Evolutionary conservation across 2,329 filamentous ascomycete genomes (phyloP).

Genomic region (Falciphora oryzae): DNA sequence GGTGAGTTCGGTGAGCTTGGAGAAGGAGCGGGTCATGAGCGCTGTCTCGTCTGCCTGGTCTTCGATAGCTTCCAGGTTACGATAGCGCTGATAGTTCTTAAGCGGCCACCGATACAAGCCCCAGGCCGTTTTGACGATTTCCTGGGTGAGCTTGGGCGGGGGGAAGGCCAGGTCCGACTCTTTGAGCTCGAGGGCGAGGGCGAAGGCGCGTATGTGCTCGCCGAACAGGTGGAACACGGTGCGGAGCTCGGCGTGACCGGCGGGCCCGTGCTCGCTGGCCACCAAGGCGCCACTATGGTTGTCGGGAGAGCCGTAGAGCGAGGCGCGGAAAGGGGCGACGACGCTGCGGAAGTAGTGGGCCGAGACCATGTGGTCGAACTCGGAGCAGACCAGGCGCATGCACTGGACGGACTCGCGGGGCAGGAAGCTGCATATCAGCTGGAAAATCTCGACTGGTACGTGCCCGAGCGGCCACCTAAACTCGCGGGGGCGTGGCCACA

Average conservation of each 20-base stretch:
- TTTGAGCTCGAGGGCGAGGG: conserved; percentile 63
- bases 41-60: conserved; percentile 57
- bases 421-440: conserved; percentile 48
- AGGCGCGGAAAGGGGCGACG: conserved; percentile 59
- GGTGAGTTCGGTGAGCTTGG: conserved; percentile 42
- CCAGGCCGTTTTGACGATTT: conserved; percentile 53
- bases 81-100: conserved; percentile 52
- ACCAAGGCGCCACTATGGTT: conserved; percentile 2
- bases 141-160: conserved; percentile 49
- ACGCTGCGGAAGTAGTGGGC: conserved; percentile 52
- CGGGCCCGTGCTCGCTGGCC: background rate
- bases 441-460: conserved; percentile 58
- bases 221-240: conserved; percentile 55
- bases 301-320: conserved; percentile 44
- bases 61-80: conserved; percentile 54
- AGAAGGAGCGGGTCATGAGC: conserved; percentile 54
- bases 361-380: conserved; percentile 34
- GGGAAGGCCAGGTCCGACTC: conserved; percentile 44
- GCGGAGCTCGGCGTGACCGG: background rate
- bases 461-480: conserved; percentile 4
- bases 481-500: background rate
- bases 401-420: conserved; percentile 52
- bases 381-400: conserved; percentile 55
- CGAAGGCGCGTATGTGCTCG: conserved; percentile 54
- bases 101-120: conserved; percentile 61